phyloP scores from a whole-genome alignment of 108 stramenopile genomes.

The Aureococcus anophagefferens region DNA sequence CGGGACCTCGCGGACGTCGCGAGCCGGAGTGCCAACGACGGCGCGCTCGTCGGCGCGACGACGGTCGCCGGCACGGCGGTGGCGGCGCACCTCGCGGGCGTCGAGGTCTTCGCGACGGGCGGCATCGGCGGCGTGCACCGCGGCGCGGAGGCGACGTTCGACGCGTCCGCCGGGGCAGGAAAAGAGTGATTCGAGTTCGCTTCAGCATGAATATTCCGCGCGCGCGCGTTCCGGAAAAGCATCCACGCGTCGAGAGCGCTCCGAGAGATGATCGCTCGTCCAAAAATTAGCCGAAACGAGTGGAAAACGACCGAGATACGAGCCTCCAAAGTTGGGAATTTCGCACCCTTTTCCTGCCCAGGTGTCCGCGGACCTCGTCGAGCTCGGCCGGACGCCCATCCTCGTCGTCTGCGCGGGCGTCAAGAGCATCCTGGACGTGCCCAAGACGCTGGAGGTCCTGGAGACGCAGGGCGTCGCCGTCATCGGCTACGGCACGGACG shows the following conservation, averaged over 20 bases:
- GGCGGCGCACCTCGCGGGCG: conserved; percentile 73
- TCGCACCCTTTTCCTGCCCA: no score
- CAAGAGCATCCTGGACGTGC: conserved; percentile 90
- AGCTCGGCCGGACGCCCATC: conserved; percentile 73
- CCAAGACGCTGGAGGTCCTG: conserved; percentile 83
- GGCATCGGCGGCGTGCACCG: conserved; percentile 92
- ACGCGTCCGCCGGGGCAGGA: no score
- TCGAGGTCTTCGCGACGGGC: conserved; percentile 41
- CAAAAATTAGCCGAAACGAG: no score
- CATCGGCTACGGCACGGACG: conserved; percentile 56
- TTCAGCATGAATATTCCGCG: no score
- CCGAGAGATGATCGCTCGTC: no score
- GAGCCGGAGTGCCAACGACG: conserved; percentile 6
- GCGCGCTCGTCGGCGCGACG: conserved; percentile 53
- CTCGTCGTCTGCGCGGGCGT: conserved; percentile 95
- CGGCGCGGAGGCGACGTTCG: conserved; percentile 65
- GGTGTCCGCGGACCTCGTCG: conserved; percentile 82
- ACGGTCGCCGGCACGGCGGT: conserved; percentile 89
- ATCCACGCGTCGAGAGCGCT: no score
- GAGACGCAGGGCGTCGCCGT: conserved; percentile 89
- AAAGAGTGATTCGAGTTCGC: no score
- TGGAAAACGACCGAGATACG: no score
- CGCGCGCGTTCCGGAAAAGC: no score
- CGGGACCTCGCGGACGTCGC: conserved; percentile 69
- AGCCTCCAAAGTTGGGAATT: no score